Base-by-base conservation (phyloP, 139 green algal genomes). In the Ettlia oleoabundans region DNA sequence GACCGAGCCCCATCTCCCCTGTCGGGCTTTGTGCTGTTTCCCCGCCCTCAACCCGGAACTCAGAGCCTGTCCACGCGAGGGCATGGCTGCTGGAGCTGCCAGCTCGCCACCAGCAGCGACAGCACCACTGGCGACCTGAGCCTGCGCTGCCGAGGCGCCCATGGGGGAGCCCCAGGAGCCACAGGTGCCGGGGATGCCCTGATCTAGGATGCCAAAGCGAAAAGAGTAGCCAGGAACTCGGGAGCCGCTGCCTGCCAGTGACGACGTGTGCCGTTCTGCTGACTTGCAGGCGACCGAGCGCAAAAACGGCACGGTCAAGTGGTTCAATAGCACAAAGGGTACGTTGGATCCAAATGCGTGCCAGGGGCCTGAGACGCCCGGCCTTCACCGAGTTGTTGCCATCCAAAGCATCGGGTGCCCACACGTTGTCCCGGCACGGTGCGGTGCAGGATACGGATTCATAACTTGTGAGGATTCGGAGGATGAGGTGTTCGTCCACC, bases 401-500 rank as follows among this genome's bases (percentile, higher is more conserved):
- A n/a, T n/a, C n/a, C n/a, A n/a, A n/a, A n/a, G n/a, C n/a, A 6
- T 19, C 37, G 28, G n/a, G 69, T 76, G 42, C 69, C 69, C 41
- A 62, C 69, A 24, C 8, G 15, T 35, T 76, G 69, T 42, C 42
- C 28, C 9, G 7, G 37, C 28, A n/a, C n/a, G n/a, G n/a, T n/a
- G 47, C 18, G n/a, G 38, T 53, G 65, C 86, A 89, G 88, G 89
- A 19, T 92, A 88, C 51, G 89, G 89, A 41, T 92, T 98, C 82
- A 97, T 99, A 66, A 98, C 91, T 35, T 92, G 95, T 18, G 91
- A 95, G 32, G 94, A 91, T 15, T 93, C 87, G 1, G 90, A 91
- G 2, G 93, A 97, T 67, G 96, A 98, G 68, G 88, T 99, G 33
- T 99, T 99, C 62, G 96, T 98, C 15, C 96, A 99, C 81, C 96